Evolutionary conservation across 1,284 basidiomycete genomes (phyloP).

Genomic region (Pseudozyma sp.): DNA sequence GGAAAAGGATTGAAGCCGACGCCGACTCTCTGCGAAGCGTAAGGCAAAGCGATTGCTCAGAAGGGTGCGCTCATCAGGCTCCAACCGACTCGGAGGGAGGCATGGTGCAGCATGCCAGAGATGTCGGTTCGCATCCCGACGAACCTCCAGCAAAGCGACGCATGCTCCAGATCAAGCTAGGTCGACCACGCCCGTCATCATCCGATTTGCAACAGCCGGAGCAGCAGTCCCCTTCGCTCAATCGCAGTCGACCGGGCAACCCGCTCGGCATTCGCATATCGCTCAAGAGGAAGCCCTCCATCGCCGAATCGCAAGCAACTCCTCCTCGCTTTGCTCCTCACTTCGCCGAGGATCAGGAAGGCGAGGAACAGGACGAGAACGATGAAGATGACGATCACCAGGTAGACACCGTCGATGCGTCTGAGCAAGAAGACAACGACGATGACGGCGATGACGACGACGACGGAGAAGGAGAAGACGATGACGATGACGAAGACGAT

Average conservation of each 20-base stretch:
- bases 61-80: not conserved
- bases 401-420: not conserved
- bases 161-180: slow-evolving; percentile 48
- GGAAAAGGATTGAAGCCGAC: not conserved
- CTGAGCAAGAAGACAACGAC: not conserved
- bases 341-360: slow-evolving; percentile 11
- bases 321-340: slow-evolving; percentile 21
- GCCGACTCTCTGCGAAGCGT: too few relatives aligned
- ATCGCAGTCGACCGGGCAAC: slow-evolving; percentile 14
- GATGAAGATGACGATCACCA: slow-evolving; percentile 7
- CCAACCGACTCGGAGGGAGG: slow-evolving; percentile 1
- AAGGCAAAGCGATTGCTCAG: too few relatives aligned
- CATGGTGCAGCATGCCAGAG: slow-evolving; percentile 39
- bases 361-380: slow-evolving; percentile 18
- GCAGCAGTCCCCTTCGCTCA: slow-evolving; percentile 31
- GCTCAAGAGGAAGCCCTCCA: slow-evolving; percentile 37
- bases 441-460: slow-evolving; percentile 10
- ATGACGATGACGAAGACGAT: slow-evolving; percentile 7
- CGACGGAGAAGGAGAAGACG: slow-evolving; percentile 9
- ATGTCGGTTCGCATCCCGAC: slow-evolving; percentile 34
- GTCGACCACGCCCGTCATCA: slow-evolving; percentile 27
- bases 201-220: slow-evolving; percentile 13
- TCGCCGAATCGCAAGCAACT: slow-evolving; percentile 15
- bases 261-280: slow-evolving; percentile 39
- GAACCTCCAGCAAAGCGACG: slow-evolving; percentile 32